Percentiles rank a stretch among this genome's conserved stretches.
Evolutionary conservation across 352 stramenopile species (phyloP).

Genomic region (Phytophthora europaea): DNA sequence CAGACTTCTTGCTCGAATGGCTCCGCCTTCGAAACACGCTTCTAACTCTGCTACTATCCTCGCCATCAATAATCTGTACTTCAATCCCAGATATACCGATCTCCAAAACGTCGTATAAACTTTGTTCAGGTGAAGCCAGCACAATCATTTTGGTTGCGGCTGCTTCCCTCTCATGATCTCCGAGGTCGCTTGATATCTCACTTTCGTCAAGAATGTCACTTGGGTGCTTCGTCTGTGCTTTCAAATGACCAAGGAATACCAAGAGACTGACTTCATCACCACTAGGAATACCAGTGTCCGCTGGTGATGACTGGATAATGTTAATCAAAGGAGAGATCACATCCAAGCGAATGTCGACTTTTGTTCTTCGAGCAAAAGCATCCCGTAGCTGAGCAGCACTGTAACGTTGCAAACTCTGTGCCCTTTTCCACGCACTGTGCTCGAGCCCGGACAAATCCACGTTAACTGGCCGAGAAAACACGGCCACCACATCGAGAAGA

Average conservation of each 20-base stretch:
- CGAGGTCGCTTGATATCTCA: slow-evolving; percentile 15
- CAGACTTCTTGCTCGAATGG: slow-evolving; percentile 31
- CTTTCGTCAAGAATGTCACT: slow-evolving; percentile 25
- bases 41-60: slow-evolving; percentile 14
- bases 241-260: slow-evolving; percentile 82
- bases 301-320: slow-evolving; percentile 61
- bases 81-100: slow-evolving; percentile 84
- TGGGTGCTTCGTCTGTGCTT: slow-evolving; percentile 66
- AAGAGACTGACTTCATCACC: slow-evolving; percentile 60
- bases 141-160: slow-evolving; percentile 22
- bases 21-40: slow-evolving; percentile 29
- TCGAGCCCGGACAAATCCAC: slow-evolving; percentile 83
- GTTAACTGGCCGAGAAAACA: slow-evolving; percentile 79
- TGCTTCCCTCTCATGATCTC: slow-evolving; percentile 8
- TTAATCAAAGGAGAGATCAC: slow-evolving; percentile 87
- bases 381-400: slow-evolving; percentile 80
- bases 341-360: slow-evolving; percentile 78
- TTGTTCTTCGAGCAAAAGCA: slow-evolving; percentile 74
- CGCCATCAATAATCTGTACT: slow-evolving; percentile 66
- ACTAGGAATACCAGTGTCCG: slow-evolving; percentile 18
- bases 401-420: slow-evolving; percentile 81
- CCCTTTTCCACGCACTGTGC: slow-evolving; percentile 76
- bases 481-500: slow-evolving; percentile 67
- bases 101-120: slow-evolving; percentile 84
- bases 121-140: slow-evolving; percentile 40